A percentile compares a stretch with the other conserved stretches of the same genome.
phyloP scores from a whole-genome alignment of 257 asterid genomes.

The Salvia hispanica region DNA sequence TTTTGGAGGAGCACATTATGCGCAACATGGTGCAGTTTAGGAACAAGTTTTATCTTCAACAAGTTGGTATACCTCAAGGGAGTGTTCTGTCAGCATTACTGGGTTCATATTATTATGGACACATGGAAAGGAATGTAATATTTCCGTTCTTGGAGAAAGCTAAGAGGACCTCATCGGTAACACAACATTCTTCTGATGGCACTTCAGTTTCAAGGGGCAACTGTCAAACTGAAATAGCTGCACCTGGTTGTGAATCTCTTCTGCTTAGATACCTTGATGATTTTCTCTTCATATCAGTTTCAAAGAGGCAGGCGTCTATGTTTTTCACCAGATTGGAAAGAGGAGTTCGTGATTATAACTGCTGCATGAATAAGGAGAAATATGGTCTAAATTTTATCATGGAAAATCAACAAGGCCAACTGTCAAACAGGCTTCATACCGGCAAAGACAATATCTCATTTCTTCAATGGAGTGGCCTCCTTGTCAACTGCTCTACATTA shows the following conservation, averaged over 20 bases:
- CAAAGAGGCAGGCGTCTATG: conserved; percentile 73
- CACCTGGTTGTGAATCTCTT: conserved; percentile 45
- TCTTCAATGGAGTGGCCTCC: conserved; percentile 92
- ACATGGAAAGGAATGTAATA: conserved; percentile 69
- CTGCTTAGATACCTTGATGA: conserved; percentile 84
- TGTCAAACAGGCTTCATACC: conserved; percentile 50
- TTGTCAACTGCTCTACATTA: conserved; percentile 69
- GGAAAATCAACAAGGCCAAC: conserved; percentile 34
- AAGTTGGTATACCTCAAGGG: conserved; percentile 91
- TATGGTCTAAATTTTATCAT: conserved; percentile 66
- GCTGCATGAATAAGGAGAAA: conserved; percentile 78
- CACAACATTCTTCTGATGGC: conserved; percentile 20
- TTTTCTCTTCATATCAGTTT: conserved; percentile 77
- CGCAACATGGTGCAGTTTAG: conserved; percentile 62
- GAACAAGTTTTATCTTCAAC: conserved; percentile 62
- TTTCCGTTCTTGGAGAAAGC: conserved; percentile 69
- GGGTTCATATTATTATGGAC: conserved; percentile 82
- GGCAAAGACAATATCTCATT: conserved; percentile 72
- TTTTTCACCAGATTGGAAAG: conserved; percentile 66
- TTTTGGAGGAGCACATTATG: conserved; percentile 66
- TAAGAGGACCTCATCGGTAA: conserved; percentile 31
- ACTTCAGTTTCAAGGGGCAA: conserved; percentile 36
- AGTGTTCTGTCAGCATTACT: conserved; percentile 79
- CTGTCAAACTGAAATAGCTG: conserved; percentile 19
- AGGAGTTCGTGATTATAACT: conserved; percentile 77